A percentile compares a stretch with the other conserved stretches of the same genome.
phyloP scores from a whole-genome alignment of 2,329 filamentous ascomycete species.

The Alternaria angustiovoidea region DNA sequence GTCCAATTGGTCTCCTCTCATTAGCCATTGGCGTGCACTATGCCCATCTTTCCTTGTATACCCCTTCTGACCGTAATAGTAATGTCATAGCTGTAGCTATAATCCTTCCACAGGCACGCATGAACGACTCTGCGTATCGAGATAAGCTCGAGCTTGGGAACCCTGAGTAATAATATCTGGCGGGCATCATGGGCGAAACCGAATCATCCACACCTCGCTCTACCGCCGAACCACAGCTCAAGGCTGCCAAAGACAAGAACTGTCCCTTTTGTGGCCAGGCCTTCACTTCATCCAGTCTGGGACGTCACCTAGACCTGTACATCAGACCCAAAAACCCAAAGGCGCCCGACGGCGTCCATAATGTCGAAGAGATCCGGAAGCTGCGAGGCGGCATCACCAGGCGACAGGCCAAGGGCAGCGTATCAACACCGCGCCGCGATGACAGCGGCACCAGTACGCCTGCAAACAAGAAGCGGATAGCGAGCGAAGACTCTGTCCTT shows the following conservation, averaged over 20 bases:
- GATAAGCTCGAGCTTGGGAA: slow-evolving; percentile 30
- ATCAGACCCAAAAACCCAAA: slow-evolving; percentile 94
- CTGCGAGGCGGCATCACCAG: slow-evolving; percentile 86
- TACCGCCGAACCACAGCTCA: slow-evolving; percentile 39
- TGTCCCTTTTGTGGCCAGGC: slow-evolving; percentile 89
- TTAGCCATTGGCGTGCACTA: slow-evolving; percentile 20
- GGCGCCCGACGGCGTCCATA: slow-evolving; percentile 82
- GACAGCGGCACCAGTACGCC: slow-evolving; percentile 40
- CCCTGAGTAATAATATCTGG: slow-evolving; percentile 16
- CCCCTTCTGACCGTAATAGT: slow-evolving; percentile 23
- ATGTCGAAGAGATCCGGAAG: slow-evolving; percentile 87
- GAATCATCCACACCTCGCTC: slow-evolving; percentile 49
- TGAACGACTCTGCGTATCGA: slow-evolving; percentile 24
- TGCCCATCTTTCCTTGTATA: slow-evolving; percentile 16
- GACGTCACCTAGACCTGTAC: slow-evolving; percentile 91
- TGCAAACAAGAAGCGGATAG: slow-evolving; percentile 30
- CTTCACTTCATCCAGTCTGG: slow-evolving; percentile 86
- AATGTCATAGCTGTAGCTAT: slow-evolving; percentile 39
- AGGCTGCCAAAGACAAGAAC: slow-evolving; percentile 79
- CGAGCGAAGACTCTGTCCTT: slow-evolving; percentile 38
- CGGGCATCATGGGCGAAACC: slow-evolving; percentile 44
- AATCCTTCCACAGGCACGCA: slow-evolving; percentile 19
- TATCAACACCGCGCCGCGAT: slow-evolving; percentile 60
- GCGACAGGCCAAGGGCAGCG: slow-evolving; percentile 76
- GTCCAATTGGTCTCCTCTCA: slow-evolving; percentile 24